A percentile compares a stretch with the other conserved stretches of the same genome.
phyloP scores from a whole-genome alignment of 2,329 filamentous ascomycete genomes.

The Fusarium sp. region DNA sequence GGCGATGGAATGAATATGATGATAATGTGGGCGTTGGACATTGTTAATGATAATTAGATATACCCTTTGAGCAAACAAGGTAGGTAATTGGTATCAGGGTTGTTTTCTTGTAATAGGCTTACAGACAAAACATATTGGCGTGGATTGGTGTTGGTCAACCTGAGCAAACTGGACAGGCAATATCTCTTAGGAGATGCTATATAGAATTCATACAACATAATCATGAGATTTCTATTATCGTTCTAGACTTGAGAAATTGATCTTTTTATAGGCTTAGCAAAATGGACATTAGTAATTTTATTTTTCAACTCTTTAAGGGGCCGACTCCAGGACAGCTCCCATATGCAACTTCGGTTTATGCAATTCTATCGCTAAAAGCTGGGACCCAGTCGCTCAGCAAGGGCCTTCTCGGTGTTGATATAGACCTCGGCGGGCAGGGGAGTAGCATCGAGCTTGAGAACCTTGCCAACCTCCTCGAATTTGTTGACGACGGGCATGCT shows the following conservation, averaged over 20 bases:
- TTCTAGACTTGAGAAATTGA: neutral
- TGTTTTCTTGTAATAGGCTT: neutral
- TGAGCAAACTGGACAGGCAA: neutral
- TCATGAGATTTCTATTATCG: conserved; percentile 24
- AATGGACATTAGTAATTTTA: conserved; percentile 28
- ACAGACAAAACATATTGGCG: neutral
- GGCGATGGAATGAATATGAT: neutral
- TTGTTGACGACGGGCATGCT: conserved; percentile 97
- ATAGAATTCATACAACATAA: neutral
- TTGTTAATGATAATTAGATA: conserved; percentile 22
- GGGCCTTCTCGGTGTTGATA: conserved; percentile 64
- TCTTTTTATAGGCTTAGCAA: conserved; percentile 33
- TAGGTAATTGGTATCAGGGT: neutral
- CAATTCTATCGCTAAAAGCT: conserved; percentile 44
- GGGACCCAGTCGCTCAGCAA: conserved; percentile 65
- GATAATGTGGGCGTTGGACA: neutral
- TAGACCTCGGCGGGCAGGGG: conserved; percentile 75
- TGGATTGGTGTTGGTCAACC: neutral
- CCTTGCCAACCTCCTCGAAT: conserved; percentile 81
- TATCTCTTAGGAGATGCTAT: neutral
- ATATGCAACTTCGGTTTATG: conserved; percentile 24
- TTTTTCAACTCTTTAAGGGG: conserved; percentile 25
- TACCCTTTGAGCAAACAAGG: conserved; percentile 29
- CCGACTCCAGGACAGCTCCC: conserved; percentile 30
- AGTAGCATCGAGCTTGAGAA: conserved; percentile 85